A percentile compares a stretch with the other conserved stretches of the same genome.
phyloP scores from a whole-genome alignment of 2,329 filamentous ascomycete species.

The Penicillium brevicompactum region DNA sequence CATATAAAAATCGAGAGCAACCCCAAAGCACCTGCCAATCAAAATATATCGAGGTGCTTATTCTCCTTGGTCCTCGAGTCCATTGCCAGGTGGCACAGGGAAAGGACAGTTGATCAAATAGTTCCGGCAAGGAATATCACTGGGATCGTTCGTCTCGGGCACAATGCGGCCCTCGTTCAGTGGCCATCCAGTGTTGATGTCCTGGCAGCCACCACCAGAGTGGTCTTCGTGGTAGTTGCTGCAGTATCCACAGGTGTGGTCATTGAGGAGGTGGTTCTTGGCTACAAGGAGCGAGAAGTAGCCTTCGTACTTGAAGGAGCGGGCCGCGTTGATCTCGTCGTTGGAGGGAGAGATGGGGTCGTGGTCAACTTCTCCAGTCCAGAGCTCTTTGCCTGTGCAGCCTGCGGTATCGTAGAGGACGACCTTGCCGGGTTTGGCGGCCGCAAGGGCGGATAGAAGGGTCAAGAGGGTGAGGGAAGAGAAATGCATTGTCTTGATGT shows the following conservation, averaged over 20 bases:
- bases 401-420: conserved; percentile 7
- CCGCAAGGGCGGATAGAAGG: conserved; percentile 2
- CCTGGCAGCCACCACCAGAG: conserved; percentile 5
- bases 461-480: background rate
- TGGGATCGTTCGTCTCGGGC: conserved; percentile 3
- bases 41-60: background rate
- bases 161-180: conserved; percentile 7
- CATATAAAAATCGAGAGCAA: too few relatives aligned
- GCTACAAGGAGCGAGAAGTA: conserved; percentile 6
- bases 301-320: conserved; percentile 6
- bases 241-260: conserved; percentile 7
- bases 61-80: conserved; percentile 1
- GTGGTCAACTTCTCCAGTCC: conserved; percentile 5
- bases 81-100: conserved; percentile 4
- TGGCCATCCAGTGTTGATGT: conserved; percentile 6
- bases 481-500: background rate
- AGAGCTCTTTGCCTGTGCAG: conserved; percentile 3
- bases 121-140: conserved; percentile 4
- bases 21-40: too few relatives aligned
- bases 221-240: conserved; percentile 6
- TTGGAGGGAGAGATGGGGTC: conserved; percentile 5
- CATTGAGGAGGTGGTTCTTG: conserved; percentile 7
- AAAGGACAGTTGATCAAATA: conserved; percentile 8
- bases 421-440: conserved; percentile 3
- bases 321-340: conserved; percentile 5